These are phyloP conservation scores for Aspergillus caelatus DNA, from an alignment of 2,329 filamentous ascomycete genomes.

Conservation along the genomic window DNA sequence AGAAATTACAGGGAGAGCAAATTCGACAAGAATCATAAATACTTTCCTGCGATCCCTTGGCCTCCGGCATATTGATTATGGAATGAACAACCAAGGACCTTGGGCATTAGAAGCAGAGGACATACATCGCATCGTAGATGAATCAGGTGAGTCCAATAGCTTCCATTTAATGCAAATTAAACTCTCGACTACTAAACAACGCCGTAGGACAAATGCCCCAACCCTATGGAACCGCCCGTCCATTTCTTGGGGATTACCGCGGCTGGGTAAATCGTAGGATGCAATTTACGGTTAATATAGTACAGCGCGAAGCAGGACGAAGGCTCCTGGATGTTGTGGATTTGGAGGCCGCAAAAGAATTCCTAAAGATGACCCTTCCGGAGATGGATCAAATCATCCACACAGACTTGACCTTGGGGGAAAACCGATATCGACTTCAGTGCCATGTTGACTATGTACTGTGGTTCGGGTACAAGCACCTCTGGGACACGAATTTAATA, in stretches of 20 bases:
- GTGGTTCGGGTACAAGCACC: background rate
- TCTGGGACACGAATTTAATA: background rate
- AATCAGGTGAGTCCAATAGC: too few species aligned
- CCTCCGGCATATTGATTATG: too few species aligned
- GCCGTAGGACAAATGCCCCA: too few species aligned
- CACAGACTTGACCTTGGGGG: background rate
- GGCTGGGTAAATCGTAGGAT: too few species aligned
- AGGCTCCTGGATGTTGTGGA: fast-evolving
- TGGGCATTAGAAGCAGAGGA: too few species aligned
- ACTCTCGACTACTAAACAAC: too few species aligned
- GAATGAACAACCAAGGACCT: too few species aligned
- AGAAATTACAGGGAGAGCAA: background rate
- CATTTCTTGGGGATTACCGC: too few species aligned
- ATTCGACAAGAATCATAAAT: background rate
- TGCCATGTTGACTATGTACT: background rate
- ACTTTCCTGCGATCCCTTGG: background rate
- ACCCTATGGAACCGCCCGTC: too few species aligned
- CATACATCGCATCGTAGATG: too few species aligned
- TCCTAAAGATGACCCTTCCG: background rate
- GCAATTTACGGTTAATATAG: background rate
- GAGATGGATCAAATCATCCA: background rate
- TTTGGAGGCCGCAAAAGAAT: background rate
- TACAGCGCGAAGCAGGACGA: background rate
- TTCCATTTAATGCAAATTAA: too few species aligned
- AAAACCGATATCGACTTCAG: background rate